These are phyloP conservation scores for Apiotrichum siamense DNA, from an alignment of 1,284 basidiomycete genomes.

Conservation along the genomic window DNA sequence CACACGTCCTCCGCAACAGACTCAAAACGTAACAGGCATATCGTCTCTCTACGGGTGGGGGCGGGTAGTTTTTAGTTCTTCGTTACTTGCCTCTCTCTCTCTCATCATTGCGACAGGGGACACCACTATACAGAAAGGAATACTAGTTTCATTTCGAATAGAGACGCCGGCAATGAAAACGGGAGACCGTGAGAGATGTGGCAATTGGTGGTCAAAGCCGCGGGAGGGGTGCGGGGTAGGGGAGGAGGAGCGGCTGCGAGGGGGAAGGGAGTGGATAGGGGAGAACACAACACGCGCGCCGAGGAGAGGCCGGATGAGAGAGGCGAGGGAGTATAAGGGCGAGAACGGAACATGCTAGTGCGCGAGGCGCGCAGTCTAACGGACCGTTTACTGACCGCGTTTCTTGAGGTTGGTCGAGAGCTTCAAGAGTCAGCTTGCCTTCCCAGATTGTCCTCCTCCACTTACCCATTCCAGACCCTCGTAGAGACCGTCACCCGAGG, in stretches of 20 bases:
- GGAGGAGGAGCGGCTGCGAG: constrained; percentile 3
- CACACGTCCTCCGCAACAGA: neutral
- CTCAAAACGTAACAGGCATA: constrained; percentile 13
- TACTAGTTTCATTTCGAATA: constrained; percentile 18
- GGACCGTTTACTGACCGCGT: constrained; percentile 27
- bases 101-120: neutral
- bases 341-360: neutral
- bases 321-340: neutral
- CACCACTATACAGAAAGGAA: constrained; percentile 11
- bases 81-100: too few species aligned
- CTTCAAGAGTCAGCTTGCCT: constrained; percentile 14
- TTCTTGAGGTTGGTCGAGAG: constrained; percentile 51
- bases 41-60: constrained; percentile 1
- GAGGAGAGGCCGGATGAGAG: neutral
- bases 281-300: constrained; percentile 3
- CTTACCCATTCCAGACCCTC: constrained; percentile 88
- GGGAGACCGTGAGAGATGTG: constrained; percentile 9
- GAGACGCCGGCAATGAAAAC: constrained; percentile 5
- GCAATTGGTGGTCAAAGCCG: constrained; percentile 7
- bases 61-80: neutral
- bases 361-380: neutral
- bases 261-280: neutral
- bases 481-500: constrained; percentile 97
- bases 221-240: too few species aligned
- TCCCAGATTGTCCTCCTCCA: neutral